Evolutionary conservation across 129 eudicot species (phyloP), one percentile per base, ranked within the genome.

Genomic region (Glebionis coronaria): DNA sequence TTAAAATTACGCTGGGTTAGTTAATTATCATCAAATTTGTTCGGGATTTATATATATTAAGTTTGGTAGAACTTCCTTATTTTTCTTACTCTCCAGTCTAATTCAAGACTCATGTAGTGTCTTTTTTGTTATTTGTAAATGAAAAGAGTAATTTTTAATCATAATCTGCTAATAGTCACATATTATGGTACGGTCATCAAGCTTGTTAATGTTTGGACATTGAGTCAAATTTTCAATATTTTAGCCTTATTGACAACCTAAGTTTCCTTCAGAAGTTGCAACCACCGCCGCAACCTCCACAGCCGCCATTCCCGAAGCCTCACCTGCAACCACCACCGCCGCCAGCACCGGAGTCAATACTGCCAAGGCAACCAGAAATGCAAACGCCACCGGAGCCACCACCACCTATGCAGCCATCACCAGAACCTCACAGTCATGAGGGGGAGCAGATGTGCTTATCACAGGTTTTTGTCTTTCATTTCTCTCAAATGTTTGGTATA

Each of bases 261-360:
- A 49, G 5, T 60, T 71, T 61, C 40, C 61, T 73, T 42, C 31
- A 73, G 72, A 73, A 73, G 15, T 47, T 56, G 54, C 75, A 68
- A 76, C 49, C 52, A 8, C 70, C 23, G 20, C 73, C 53, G 42
- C 42, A 35, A 35, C 9, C 42, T 18, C 72, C 42, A 56, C 35
- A 19, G 12, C 38, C 29, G 8, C 65, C 56, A 73, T 46, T 64
- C 1, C 54, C 63, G 3, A 20, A 13, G 21, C 73, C 21, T 16
- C 55, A 63, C 21, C 13, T 8, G n/a, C 31, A 51, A 14, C 16
- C 56, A 58, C 73, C 38, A 10, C 63, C 65, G 5, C 45, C 27
- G 11, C 16, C 11, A 10, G 23, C 28, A 44, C 25, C 10, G 11
- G 29, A 23, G 27, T 12, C 13, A 31, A 31, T 31, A 31, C 38